Base-by-base conservation (phyloP, 495 filamentous ascomycete species). In the Trichodelitschia bisporula region DNA sequence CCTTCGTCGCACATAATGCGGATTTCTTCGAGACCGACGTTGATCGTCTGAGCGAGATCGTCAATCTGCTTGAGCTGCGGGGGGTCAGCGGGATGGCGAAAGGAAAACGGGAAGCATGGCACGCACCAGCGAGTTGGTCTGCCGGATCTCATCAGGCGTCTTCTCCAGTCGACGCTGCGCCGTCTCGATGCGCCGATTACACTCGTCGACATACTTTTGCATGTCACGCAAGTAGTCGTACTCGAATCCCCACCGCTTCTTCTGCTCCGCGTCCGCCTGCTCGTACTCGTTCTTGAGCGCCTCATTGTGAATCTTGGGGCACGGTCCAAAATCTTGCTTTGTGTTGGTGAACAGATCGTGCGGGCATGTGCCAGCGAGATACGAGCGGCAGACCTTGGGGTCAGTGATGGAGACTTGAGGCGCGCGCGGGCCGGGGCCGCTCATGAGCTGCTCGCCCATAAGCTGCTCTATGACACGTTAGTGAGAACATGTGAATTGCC, bases 331-430 rank as follows among this genome's bases (percentile, higher is more conserved):
- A 49, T 99, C 86, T 64, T 92, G 79, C 55, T 92, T 95, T 24
- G 86, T 99, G 57, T 99, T 99, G 37, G 83, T 95, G 66, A 99
- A 99, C 46, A 95, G 82, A 56, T 99, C 86, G 58, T 93, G 84
- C 3, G 86, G 86, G 49, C 86, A 99, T 24, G 77, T 90, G 40
- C 86, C 86, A 37, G 67, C 79, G 30, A 99, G 64, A 54, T 82
- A 93, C 34, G 80, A 91, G 31, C 80, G 78, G 58, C 86, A 99
- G 39, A 91, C 77, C 55, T 90, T 92, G 19, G 74, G 59, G 53
- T 99, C 89, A 28, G 77, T 86, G 39, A 95, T 72, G 27, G 75
- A 69, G 45, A 92, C 64, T 51, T 86, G 72, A 6, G 76, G 57
- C 29, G 70, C 61, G 53, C 72, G 70, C 27, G 69, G 58, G 31